phyloP scores from a whole-genome alignment of 2,329 filamentous ascomycete species.

The Bipolaris bicolor region DNA sequence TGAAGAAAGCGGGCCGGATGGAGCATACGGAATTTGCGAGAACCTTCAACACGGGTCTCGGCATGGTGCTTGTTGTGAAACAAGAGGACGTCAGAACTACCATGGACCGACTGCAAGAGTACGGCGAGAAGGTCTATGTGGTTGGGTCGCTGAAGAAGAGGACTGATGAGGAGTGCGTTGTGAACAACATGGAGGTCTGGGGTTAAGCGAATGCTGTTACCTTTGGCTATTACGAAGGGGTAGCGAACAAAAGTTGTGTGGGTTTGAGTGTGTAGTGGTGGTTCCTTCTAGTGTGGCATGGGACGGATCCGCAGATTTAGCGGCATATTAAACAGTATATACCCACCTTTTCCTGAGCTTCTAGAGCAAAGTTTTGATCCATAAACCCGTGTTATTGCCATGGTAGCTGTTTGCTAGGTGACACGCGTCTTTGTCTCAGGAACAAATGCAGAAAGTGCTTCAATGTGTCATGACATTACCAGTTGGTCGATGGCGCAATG shows the following conservation, averaged over 20 bases:
- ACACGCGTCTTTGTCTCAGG: conserved; percentile 7
- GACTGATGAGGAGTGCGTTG: conserved; percentile 60
- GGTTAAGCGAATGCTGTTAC: conserved; percentile 31
- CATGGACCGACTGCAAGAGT: conserved; percentile 63
- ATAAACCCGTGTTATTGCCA: background rate
- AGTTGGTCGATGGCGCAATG: conserved; percentile 9
- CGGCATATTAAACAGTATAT: conserved; percentile 18
- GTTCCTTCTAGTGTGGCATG: conserved; percentile 6
- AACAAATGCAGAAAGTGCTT: background rate
- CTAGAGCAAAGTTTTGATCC: background rate
- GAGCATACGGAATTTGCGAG: conserved; percentile 80
- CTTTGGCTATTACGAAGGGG: background rate
- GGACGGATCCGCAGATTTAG: conserved; percentile 7
- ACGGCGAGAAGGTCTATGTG: conserved; percentile 77
- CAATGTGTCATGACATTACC: conserved; percentile 1
- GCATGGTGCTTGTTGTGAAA: conserved; percentile 88
- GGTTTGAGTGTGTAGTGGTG: background rate
- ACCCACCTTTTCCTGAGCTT: conserved; percentile 16
- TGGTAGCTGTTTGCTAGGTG: background rate
- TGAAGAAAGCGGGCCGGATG: conserved; percentile 76
- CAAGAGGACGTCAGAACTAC: conserved; percentile 67
- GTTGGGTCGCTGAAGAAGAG: conserved; percentile 75
- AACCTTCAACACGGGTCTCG: conserved; percentile 93
- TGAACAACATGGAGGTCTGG: conserved; percentile 65
- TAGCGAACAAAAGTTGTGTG: conserved; percentile 1